These are phyloP conservation scores for Psilocybe tampanensis DNA, from an alignment of 768 basidiomycete genomes.

Conservation along the genomic window DNA sequence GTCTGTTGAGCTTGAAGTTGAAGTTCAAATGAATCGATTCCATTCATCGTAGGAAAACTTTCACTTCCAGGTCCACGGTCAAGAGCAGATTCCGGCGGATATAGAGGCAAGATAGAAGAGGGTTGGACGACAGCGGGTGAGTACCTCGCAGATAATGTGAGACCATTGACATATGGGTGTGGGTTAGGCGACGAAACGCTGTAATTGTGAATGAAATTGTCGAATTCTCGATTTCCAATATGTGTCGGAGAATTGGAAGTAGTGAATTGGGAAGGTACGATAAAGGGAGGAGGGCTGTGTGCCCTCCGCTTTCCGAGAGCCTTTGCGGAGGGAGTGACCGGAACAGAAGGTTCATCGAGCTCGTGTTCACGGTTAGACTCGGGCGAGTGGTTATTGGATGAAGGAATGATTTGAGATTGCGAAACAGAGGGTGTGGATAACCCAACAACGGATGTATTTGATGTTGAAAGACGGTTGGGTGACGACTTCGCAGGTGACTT, in stretches of 20 bases:
- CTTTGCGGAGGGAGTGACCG: conserved; percentile 29
- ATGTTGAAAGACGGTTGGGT: background rate
- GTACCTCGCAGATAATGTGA: background rate
- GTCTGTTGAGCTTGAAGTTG: background rate
- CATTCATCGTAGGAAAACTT: background rate
- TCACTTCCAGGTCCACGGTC: background rate
- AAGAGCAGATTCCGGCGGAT: background rate
- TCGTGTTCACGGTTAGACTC: background rate
- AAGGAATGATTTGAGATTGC: background rate
- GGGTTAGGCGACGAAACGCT: background rate
- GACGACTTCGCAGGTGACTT: background rate
- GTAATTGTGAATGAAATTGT: conserved; percentile 6
- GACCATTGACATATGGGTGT: background rate
- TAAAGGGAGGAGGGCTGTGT: conserved; percentile 8
- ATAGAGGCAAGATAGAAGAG: background rate
- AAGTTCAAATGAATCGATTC: background rate
- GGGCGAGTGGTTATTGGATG: background rate
- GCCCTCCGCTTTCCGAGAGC: conserved; percentile 35
- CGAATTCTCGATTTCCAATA: background rate
- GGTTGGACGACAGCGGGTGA: background rate
- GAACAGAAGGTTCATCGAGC: background rate
- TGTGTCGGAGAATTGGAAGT: background rate
- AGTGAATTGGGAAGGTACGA: background rate
- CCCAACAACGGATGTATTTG: background rate
- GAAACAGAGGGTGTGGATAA: background rate